Evolutionary conservation across 1,139 yeast genomes (phyloP).

Genomic region (Nematodospora anomalae): DNA sequence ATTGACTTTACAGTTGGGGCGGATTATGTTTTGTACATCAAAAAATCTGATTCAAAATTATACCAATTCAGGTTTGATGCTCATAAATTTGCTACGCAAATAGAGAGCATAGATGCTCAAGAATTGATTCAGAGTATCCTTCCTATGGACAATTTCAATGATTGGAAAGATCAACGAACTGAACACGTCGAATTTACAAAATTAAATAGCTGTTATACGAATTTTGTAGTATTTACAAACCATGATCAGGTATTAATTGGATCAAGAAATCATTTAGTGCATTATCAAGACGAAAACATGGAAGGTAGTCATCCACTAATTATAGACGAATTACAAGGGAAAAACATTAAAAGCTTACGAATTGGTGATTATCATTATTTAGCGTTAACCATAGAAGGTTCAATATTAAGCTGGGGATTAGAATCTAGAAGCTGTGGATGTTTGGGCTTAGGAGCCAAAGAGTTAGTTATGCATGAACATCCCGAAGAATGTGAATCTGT

Average conservation of each 20-base stretch:
- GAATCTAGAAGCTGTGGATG: constrained; percentile 69
- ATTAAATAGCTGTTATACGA: constrained; percentile 32
- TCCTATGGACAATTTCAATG: constrained; percentile 24
- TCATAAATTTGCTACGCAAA: constrained; percentile 12
- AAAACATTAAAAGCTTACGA: constrained; percentile 46
- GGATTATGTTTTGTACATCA: constrained; percentile 51
- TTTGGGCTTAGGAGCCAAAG: constrained; percentile 60
- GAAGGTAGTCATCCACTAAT: constrained; percentile 17
- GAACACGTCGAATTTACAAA: constrained; percentile 13
- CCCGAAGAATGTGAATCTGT: constrained; percentile 13
- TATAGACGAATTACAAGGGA: constrained; percentile 48
- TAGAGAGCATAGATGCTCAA: constrained; percentile 9
- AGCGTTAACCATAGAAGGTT: constrained; percentile 62
- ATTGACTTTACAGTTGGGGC: constrained; percentile 61
- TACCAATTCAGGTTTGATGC: constrained; percentile 40
- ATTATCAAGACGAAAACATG: constrained; percentile 14
- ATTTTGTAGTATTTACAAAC: constrained; percentile 36
- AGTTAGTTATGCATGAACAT: constrained; percentile 18
- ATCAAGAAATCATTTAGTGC: constrained; percentile 9
- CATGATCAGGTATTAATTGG: constrained; percentile 18
- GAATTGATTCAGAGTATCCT: constrained; percentile 13
- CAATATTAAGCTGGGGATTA: constrained; percentile 67
- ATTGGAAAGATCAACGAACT: constrained; percentile 25
- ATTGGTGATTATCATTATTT: constrained; percentile 75
- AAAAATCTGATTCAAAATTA: constrained; percentile 42